These are phyloP conservation scores for Fraxinus pennsylvanica DNA, from an alignment of 257 asterid genomes.

Conservation along the genomic window DNA sequence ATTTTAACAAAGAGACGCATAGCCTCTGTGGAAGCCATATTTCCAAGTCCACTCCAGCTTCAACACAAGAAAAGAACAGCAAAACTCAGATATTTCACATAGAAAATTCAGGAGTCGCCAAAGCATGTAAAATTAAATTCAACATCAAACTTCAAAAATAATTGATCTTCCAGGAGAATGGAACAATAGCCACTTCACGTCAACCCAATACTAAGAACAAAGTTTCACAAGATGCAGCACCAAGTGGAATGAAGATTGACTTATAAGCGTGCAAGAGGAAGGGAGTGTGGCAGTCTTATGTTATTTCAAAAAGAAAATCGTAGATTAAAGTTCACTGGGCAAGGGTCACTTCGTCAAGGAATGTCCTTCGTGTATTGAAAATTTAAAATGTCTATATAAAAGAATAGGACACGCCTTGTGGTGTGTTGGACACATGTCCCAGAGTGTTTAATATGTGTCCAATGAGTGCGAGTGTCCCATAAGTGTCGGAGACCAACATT, in stretches of 20 bases:
- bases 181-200: neutral
- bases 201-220: neutral
- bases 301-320: neutral
- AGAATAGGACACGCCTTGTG: neutral
- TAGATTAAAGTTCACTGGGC: neutral
- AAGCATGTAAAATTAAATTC: neutral
- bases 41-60: constrained; percentile 95
- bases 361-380: neutral
- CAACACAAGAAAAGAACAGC: constrained; percentile 26
- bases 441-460: neutral
- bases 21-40: constrained; percentile 88
- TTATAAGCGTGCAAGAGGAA: neutral
- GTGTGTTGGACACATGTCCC: neutral
- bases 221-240: neutral
- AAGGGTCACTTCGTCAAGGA: neutral
- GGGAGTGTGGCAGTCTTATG: neutral
- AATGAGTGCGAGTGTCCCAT: neutral
- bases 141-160: neutral
- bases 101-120: neutral
- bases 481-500: neutral
- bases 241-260: neutral
- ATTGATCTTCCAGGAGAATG: neutral
- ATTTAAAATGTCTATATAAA: neutral
- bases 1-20: constrained; percentile 98
- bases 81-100: constrained; percentile 15